Percentiles rank a stretch among this genome's conserved stretches.
These are phyloP conservation scores for Cladosporium sp. DNA, from an alignment of 2,329 filamentous ascomycete species.

Conservation along the genomic window DNA sequence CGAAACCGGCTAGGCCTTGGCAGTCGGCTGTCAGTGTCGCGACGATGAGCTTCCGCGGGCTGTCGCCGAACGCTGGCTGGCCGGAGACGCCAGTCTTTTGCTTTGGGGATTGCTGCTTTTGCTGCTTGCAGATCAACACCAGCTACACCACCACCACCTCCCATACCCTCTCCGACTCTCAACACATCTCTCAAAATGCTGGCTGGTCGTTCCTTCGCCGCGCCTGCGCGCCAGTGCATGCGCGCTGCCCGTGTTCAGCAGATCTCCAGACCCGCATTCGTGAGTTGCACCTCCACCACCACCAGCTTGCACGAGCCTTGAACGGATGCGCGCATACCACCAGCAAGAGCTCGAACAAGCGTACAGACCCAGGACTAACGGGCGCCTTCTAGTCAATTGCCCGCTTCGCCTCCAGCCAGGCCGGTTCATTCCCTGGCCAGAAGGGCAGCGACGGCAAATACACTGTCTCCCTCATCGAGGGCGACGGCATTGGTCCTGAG, in stretches of 20 bases:
- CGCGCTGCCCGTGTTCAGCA: slow-evolving; percentile 60
- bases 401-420: slow-evolving; percentile 49
- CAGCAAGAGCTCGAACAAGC: not conserved
- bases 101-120: slow-evolving; percentile 9
- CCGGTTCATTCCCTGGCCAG: slow-evolving; percentile 90
- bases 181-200: slow-evolving; percentile 66
- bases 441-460: slow-evolving; percentile 92
- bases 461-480: slow-evolving; percentile 95
- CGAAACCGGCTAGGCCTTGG: not conserved
- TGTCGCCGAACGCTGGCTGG: not conserved
- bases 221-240: slow-evolving; percentile 77
- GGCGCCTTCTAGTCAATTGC: not conserved
- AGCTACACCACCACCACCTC: not conserved
- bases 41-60: not conserved
- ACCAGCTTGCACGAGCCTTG: slow-evolving; percentile 1
- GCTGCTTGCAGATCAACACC: slow-evolving; percentile 18
- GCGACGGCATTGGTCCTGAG: slow-evolving; percentile 97
- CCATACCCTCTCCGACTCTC: slow-evolving; percentile 13
- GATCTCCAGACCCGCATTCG: slow-evolving; percentile 41
- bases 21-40: not conserved
- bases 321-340: slow-evolving; percentile 1
- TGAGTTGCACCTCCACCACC: slow-evolving; percentile 20
- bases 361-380: slow-evolving; percentile 4
- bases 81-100: not conserved
- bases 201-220: slow-evolving; percentile 75